phyloP scores from a whole-genome alignment of 495 filamentous ascomycete genomes.

The Podospora anserina region DNA sequence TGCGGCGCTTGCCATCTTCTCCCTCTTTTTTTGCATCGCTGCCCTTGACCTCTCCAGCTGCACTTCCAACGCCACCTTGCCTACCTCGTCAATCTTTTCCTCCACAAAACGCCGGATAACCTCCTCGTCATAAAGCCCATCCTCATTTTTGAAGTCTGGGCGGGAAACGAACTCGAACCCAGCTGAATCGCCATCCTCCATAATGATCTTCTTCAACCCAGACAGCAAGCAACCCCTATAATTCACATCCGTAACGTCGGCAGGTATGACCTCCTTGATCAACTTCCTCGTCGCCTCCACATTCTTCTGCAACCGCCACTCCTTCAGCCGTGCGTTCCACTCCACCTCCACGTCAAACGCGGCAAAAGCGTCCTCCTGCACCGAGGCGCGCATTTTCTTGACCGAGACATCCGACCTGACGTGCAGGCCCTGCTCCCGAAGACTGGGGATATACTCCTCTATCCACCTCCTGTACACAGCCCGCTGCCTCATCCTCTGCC shows the following conservation, averaged over 20 bases:
- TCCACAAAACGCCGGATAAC: slow-evolving; percentile 35
- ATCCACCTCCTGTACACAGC: slow-evolving; percentile 51
- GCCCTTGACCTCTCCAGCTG: slow-evolving; percentile 26
- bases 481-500: slow-evolving; percentile 45
- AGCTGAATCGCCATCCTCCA: slow-evolving; percentile 28
- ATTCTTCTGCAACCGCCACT: slow-evolving; percentile 32
- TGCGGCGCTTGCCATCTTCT: not conserved
- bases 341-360: slow-evolving; percentile 30
- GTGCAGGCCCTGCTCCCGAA: slow-evolving; percentile 34
- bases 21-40: slow-evolving; percentile 21
- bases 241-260: slow-evolving; percentile 9
- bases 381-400: slow-evolving; percentile 22
- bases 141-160: slow-evolving; percentile 19
- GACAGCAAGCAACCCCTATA: slow-evolving; percentile 25
- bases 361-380: slow-evolving; percentile 37
- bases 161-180: slow-evolving; percentile 30
- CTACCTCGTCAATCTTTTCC: slow-evolving; percentile 35
- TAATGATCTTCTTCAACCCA: slow-evolving; percentile 39
- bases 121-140: slow-evolving; percentile 41
- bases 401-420: slow-evolving; percentile 10
- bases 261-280: slow-evolving; percentile 37
- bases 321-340: slow-evolving; percentile 27
- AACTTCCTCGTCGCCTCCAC: slow-evolving; percentile 28
- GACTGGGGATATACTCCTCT: slow-evolving; percentile 51
- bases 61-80: slow-evolving; percentile 29